These are phyloP conservation scores for Phlebiopsis flavidoalba DNA, from an alignment of 768 basidiomycete species.

Conservation along the genomic window DNA sequence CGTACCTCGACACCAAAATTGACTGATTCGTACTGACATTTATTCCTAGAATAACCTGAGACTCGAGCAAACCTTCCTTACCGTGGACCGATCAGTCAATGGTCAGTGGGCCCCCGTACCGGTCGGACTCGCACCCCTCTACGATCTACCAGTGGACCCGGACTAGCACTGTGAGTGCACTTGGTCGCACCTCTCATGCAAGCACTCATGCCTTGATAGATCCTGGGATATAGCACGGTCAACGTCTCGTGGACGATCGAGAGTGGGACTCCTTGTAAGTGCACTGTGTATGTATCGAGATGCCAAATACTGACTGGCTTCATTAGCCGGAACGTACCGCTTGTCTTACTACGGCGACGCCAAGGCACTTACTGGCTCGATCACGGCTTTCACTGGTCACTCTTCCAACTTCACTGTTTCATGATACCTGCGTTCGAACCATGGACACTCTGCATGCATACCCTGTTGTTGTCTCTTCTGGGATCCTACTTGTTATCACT, in stretches of 20 bases:
- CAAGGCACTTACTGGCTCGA: constrained; percentile 61
- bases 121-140: constrained; percentile 77
- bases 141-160: constrained; percentile 64
- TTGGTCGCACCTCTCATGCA: not conserved
- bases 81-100: constrained; percentile 49
- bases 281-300: not conserved
- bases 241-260: constrained; percentile 70
- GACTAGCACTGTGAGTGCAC: constrained; percentile 42
- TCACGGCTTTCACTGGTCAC: constrained; percentile 55
- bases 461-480: not conserved
- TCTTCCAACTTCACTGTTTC: constrained; percentile 58
- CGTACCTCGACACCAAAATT: constrained; percentile 11
- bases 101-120: constrained; percentile 47
- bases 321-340: constrained; percentile 63
- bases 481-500: not conserved
- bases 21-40: not conserved
- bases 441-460: not conserved
- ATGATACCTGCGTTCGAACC: not conserved
- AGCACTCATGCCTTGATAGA: constrained; percentile 23
- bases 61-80: constrained; percentile 68
- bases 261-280: constrained; percentile 48
- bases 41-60: constrained; percentile 63
- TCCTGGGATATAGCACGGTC: constrained; percentile 59
- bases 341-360: constrained; percentile 70
- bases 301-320: not conserved